Conservation (phyloP, 768 basidiomycete species). For the Lentinus tigrinus region DNA sequence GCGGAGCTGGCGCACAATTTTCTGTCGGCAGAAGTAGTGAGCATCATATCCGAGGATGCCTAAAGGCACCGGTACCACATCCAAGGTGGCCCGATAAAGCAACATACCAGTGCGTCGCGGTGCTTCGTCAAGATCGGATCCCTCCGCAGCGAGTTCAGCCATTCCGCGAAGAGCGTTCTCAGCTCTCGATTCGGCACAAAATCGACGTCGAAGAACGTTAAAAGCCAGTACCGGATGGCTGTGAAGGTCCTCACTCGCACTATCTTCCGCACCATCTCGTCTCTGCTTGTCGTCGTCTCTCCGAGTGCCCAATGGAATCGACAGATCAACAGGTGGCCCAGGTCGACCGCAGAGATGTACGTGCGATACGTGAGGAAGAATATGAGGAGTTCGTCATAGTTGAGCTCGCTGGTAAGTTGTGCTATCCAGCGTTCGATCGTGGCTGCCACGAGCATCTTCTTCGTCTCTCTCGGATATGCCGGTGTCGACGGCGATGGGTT, state of each 20-base stretch:
- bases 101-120: conserved; percentile 68
- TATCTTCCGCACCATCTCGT: conserved; percentile 71
- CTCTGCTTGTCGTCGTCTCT: conserved; percentile 46
- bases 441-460: conserved; percentile 74
- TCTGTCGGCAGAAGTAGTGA: conserved; percentile 39
- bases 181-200: conserved; percentile 81
- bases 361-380: conserved; percentile 93
- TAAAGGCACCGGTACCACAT: not conserved
- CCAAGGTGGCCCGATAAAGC: not conserved
- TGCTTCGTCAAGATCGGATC: conserved; percentile 71
- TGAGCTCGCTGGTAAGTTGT: conserved; percentile 81
- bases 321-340: conserved; percentile 79
- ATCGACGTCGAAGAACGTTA: conserved; percentile 88
- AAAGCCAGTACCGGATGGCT: conserved; percentile 85
- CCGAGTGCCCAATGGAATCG: conserved; percentile 89
- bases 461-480: conserved; percentile 25
- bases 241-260: conserved; percentile 89
- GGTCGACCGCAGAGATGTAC: conserved; percentile 75
- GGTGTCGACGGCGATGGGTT: not conserved
- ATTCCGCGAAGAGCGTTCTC: conserved; percentile 67
- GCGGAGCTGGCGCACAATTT: conserved; percentile 77
- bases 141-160: conserved; percentile 75
- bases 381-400: conserved; percentile 83
- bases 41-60: not conserved
- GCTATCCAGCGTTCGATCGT: conserved; percentile 94